Percentiles rank a stretch among this genome's conserved stretches.
These are phyloP conservation scores for Carallia pectinifolia DNA, from an alignment of 345 rosid genomes.

Conservation along the genomic window DNA sequence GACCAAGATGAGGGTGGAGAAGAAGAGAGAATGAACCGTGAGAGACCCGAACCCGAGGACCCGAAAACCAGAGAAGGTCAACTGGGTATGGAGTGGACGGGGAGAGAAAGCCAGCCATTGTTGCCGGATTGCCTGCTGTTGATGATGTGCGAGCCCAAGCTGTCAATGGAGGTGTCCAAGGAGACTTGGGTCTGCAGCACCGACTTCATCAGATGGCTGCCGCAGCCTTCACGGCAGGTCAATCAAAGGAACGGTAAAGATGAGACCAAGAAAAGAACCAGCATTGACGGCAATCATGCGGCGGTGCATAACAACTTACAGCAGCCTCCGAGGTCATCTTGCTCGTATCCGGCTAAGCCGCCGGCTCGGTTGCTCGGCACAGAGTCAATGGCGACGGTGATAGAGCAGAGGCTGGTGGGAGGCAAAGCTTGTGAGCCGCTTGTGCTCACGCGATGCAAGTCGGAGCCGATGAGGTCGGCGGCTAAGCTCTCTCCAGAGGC, in stretches of 20 bases:
- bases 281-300: conserved; percentile 37
- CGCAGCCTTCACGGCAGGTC: conserved; percentile 34
- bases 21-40: conserved; percentile 19
- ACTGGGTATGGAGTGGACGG: conserved; percentile 40
- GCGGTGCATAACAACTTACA: conserved; percentile 28
- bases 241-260: conserved; percentile 33
- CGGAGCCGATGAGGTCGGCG: conserved; percentile 75
- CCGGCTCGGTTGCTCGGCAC: conserved; percentile 20
- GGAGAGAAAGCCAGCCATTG: conserved; percentile 25
- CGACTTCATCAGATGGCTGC: conserved; percentile 74
- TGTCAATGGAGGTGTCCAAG: conserved; percentile 94
- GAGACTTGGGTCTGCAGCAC: conserved; percentile 96
- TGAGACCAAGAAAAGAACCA: conserved; percentile 45
- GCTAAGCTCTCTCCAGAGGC: conserved; percentile 65
- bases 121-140: conserved; percentile 81
- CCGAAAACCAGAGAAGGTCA: conserved; percentile 28
- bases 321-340: conserved; percentile 48
- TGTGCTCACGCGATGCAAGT: conserved; percentile 76
- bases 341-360: conserved; percentile 56
- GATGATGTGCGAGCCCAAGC: conserved; percentile 98
- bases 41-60: conserved; percentile 43
- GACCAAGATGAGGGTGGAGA: conserved; percentile 8
- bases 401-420: conserved; percentile 56
- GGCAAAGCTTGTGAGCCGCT: conserved; percentile 61
- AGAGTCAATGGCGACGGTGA: conserved; percentile 39